Evolutionary conservation across 805 yeast genomes (phyloP).

Genomic region (Yamadazyma akitaensis): DNA sequence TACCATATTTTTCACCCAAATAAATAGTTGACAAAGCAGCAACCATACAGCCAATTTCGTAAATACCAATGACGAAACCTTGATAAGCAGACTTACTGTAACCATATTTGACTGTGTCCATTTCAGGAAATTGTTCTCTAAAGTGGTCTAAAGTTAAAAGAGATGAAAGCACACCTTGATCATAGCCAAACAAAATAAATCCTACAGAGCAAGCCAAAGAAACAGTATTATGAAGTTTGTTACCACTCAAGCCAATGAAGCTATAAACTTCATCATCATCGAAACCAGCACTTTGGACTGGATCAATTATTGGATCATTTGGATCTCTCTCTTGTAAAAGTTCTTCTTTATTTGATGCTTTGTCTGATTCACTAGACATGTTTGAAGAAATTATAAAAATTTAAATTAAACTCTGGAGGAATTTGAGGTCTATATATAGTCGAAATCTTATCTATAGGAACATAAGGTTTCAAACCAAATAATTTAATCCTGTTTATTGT

Average conservation of each 20-base stretch:
- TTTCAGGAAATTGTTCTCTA: slow-evolving; percentile 36
- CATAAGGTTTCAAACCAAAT: background rate
- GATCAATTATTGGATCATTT: background rate
- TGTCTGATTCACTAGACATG: slow-evolving; percentile 9
- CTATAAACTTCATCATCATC: slow-evolving; percentile 11
- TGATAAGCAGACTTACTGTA: slow-evolving; percentile 38
- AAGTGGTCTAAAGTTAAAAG: slow-evolving; percentile 48
- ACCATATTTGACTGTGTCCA: slow-evolving; percentile 15
- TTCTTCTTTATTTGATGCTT: slow-evolving; percentile 4
- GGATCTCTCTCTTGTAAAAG: background rate
- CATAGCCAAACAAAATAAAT: slow-evolving; percentile 70
- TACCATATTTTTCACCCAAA: slow-evolving; percentile 62
- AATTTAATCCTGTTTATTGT: background rate
- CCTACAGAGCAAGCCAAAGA: slow-evolving; percentile 36
- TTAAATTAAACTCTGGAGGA: background rate
- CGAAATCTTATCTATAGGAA: background rate
- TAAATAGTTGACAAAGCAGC: slow-evolving; percentile 65
- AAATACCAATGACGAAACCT: slow-evolving; percentile 64
- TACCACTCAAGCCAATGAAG: slow-evolving; percentile 11
- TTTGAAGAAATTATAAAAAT: background rate
- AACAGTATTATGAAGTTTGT: slow-evolving; percentile 10
- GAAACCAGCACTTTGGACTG: slow-evolving; percentile 1
- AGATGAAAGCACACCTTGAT: slow-evolving; percentile 76
- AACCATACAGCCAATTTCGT: slow-evolving; percentile 70
- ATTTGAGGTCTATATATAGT: background rate